Percentiles rank a stretch among this genome's conserved stretches.
These are phyloP conservation scores for Neofusicoccum parvum DNA, from an alignment of 2,329 filamentous ascomycete species.

Conservation along the genomic window DNA sequence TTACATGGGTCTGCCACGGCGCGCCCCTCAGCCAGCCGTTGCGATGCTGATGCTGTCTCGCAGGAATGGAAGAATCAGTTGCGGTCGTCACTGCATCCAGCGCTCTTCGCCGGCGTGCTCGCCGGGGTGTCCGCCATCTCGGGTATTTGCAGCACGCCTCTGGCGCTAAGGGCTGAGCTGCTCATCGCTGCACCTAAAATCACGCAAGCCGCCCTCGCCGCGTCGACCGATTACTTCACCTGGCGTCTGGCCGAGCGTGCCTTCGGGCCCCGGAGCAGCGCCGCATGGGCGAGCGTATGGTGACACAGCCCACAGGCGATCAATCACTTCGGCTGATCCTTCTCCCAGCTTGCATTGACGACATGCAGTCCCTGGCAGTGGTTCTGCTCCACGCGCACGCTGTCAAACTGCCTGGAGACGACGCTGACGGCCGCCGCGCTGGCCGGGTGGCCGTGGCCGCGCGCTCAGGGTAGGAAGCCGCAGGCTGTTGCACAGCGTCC, in stretches of 20 bases:
- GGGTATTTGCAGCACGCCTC: conserved; percentile 55
- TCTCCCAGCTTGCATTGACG: conserved; percentile 65
- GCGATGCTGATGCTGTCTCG: conserved; percentile 16
- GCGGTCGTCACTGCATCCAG: conserved; percentile 88
- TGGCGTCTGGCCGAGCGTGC: conserved; percentile 77
- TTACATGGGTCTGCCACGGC: conserved; percentile 77
- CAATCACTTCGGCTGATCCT: conserved; percentile 18
- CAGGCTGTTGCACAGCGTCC: conserved; percentile 13
- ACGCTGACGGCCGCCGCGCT: conserved; percentile 80
- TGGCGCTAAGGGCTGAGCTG: conserved; percentile 62
- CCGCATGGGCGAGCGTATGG: conserved; percentile 71
- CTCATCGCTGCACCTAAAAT: conserved; percentile 73
- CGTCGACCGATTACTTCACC: conserved; percentile 80
- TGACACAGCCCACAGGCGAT: conserved; percentile 6
- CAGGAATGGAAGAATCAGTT: conserved; percentile 93
- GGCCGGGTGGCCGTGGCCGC: conserved; percentile 83
- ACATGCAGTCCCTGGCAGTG: conserved; percentile 89
- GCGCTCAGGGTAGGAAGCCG: conserved; percentile 36
- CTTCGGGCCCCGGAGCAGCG: conserved; percentile 66
- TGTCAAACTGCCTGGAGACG: conserved; percentile 94
- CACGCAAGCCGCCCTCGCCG: conserved; percentile 76
- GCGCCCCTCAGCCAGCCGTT: neutral
- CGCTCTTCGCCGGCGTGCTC: conserved; percentile 79
- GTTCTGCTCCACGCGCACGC: conserved; percentile 90
- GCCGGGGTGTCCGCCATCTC: conserved; percentile 61